Evolutionary conservation across 73 alveolate species (phyloP), one percentile per base, ranked within the genome.

Genomic region (Paraurostyla sp.): DNA sequence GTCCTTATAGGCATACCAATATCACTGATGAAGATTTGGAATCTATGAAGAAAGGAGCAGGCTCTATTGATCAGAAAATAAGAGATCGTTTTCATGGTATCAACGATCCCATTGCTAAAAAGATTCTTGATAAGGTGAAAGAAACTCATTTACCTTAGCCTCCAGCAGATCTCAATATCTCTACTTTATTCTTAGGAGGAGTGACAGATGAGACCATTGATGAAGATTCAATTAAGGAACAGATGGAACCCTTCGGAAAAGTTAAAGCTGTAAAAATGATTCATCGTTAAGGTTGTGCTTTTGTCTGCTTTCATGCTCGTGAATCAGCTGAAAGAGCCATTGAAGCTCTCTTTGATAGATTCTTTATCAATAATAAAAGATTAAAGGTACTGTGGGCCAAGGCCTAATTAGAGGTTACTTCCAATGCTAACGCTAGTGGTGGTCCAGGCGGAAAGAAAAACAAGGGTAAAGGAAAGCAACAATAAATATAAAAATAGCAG

Each of bases 381-480:
- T 88, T 93, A 65, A 93, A 95, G 73, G 83, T 95, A 30, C 62
- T 93, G 15, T 95, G 98, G 98, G 98, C 98, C 25, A 95, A 95
- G 75, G 92, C 80, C 23, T 81, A 88, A 38, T 76, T 88, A 33
- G 94, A 88, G 43, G 22, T 22, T 56, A 9, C 73, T 56, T 15
- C n/a, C n/a, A n/a, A n/a, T n/a, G n/a, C n/a, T n/a, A n/a, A n/a
- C n/a, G n/a, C n/a, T n/a, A n/a, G n/a, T n/a, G n/a, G n/a, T n/a
- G n/a, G n/a, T n/a, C n/a, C n/a, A n/a, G n/a, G n/a, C n/a, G n/a
- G n/a, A n/a, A n/a, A n/a, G n/a, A n/a, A n/a, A n/a, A n/a, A n/a
- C n/a, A n/a, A n/a, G n/a, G n/a, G n/a, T n/a, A n/a, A n/a, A n/a
- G n/a, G n/a, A n/a, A n/a, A n/a, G n/a, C n/a, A n/a, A n/a, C n/a